Evolutionary conservation across 306 rosid genomes (phyloP), one percentile per base, ranked within the genome.

Genomic region (Quercus cerris): DNA sequence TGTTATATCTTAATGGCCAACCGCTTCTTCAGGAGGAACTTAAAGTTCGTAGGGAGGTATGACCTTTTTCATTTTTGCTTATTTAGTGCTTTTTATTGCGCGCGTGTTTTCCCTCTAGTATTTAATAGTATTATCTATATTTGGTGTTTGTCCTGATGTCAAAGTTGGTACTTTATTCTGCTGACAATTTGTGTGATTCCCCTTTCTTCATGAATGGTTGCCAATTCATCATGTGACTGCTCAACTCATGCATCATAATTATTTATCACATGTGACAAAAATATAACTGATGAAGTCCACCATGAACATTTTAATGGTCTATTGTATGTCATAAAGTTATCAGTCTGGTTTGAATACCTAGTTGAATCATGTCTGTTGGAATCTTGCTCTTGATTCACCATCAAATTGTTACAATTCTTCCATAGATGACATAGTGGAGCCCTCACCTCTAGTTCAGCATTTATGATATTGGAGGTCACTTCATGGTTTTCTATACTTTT

Each of bases 11-110:
- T 70, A 90, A 95, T 80, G 99, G 94, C 62, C 86, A 81, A 84
- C 91, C 91, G 25, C 94, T 93, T 64, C 86, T 93, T 75, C 97
- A 90, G 81, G 91, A 89, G 79, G 88, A 87, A 78, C 85, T 95
- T 77, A 91, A 80, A 86, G 83, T 85, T 83, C 97, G 99, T 44
- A 85, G 99, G 87, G 91, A 93, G 99, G 99, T 93, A 85, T 14
- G 51, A 22, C 10, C 59, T 72, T 79, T 77, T 20, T 59, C 76
- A 49, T 64, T 77, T 75, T 81, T 75, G 22, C 49, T 69, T 68
- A 33, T 57, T 71, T 52, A 18, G 15, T 9, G 66, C 66, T 59
- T 18, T 64, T 35, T 38, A 28, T 63, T 67, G 8, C 6, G 3
- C 3, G 4, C 0, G 4, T 62, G 17, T 63, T 30, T 18, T 19